Evolutionary conservation across 441 rosid species (phyloP), one percentile per base, ranked within the genome.

Genomic region (Macaranga tanarius): DNA sequence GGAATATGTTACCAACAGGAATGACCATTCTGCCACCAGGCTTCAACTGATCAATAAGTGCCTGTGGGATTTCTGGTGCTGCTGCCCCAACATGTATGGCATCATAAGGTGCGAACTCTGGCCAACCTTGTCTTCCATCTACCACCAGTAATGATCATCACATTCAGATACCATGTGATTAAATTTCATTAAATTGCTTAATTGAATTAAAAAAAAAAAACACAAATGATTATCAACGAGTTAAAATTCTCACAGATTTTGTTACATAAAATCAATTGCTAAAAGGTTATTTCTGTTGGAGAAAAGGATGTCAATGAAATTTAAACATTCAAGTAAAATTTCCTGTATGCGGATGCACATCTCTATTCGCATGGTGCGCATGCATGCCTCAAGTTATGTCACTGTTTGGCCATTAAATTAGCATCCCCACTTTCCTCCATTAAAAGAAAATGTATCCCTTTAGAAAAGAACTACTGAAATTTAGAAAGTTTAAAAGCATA

Each of bases 1-100:
- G 97, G 68, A 86, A 88, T 50, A 90, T 73, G 58, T 88, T 85
- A 38, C 97, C 97, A 13, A 92, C 99, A 0, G 98, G 99, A 64
- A 95, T 95, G 75, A 95, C 98, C 90, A 95, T 84, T 75, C 96
- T 80, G 59, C 99, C 98, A 58, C 99, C 97, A 0, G 99, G 96
- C 82, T 92, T 95, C 83, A 92, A 70, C 68, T 95, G 97, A 61
- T 95, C 92, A 42, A 92, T 78, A 50, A 95, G 93, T 20, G 96
- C 73, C 76, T 82, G 73, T 1, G 97, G 99, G 50, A 95, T 90
- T 82, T 94, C 92, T 0, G 87, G 80, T 74, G 97, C 99, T 5
- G 99, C 99, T 16, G 99, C 99, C 44, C 99, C 99, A 1, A 95
- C 99, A 64, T 92, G 97, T 51, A 92, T 92, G 6, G 97, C 98